Evolutionary conservation across 2,329 filamentous ascomycete species (phyloP).

Genomic region (Laburnicola sp.): DNA sequence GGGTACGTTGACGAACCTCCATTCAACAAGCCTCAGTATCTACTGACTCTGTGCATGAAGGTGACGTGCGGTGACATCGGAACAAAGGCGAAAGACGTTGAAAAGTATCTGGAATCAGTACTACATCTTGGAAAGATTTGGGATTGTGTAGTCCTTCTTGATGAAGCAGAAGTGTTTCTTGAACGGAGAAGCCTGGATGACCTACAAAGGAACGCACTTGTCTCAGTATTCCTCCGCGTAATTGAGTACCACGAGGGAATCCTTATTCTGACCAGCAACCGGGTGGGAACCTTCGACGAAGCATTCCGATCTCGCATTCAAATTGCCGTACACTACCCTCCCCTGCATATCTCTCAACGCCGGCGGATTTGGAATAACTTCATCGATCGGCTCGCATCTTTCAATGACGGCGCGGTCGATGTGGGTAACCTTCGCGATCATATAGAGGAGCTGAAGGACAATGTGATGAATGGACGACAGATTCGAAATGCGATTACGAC

Average conservation of each 20-base stretch:
- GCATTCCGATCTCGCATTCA: slow-evolving; percentile 43
- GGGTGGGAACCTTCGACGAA: slow-evolving; percentile 44
- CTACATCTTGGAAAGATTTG: slow-evolving; percentile 42
- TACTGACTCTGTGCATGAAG: neutral
- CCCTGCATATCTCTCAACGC: slow-evolving; percentile 47
- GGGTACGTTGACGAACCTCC: slow-evolving; percentile 23
- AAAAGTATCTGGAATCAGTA: slow-evolving; percentile 14
- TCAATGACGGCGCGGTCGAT: slow-evolving; percentile 12
- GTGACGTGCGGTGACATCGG: slow-evolving; percentile 14
- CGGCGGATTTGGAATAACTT: slow-evolving; percentile 46
- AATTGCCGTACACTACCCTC: slow-evolving; percentile 53
- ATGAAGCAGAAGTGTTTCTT: slow-evolving; percentile 56
- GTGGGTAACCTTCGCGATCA: slow-evolving; percentile 9
- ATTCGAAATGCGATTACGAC: slow-evolving; percentile 49
- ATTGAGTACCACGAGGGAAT: slow-evolving; percentile 50
- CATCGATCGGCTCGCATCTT: slow-evolving; percentile 13
- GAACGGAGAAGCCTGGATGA: slow-evolving; percentile 47
- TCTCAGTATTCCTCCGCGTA: slow-evolving; percentile 36
- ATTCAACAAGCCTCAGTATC: neutral
- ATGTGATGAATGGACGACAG: slow-evolving; percentile 52
- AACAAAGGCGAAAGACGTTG: slow-evolving; percentile 16
- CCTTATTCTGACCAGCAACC: slow-evolving; percentile 50
- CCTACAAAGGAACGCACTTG: slow-evolving; percentile 23
- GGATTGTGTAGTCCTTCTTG: slow-evolving; percentile 52
- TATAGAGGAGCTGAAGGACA: slow-evolving; percentile 33